Base-by-base conservation (phyloP, 768 basidiomycete genomes). In the Asterophora parasitica region DNA sequence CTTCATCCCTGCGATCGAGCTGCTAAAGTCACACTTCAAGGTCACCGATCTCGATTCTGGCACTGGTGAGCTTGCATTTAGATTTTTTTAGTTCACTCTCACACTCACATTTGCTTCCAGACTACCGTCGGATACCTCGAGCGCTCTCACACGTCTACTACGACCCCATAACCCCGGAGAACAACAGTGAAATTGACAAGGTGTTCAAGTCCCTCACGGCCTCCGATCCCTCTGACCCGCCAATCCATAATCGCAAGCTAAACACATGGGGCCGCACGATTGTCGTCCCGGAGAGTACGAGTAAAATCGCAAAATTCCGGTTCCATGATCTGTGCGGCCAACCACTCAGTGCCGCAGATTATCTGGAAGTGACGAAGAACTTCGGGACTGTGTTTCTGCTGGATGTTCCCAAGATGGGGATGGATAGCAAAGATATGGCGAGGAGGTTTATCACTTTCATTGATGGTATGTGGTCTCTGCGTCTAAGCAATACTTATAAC, bases 361-460 rank as follows among this genome's bases (percentile, higher is more conserved):
- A 98, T 65, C 63, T 99, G 32, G 92, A 97, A 69, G 79, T 99
- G 47, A 95, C 94, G 3, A 82, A 82, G 58, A 81, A 74, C 26
- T 99, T 96, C 62, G 76, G 78, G 23, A 95, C 92, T 11, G 72
- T 99, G 12, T 98, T 99, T 61, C 70, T 99, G 28, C 70, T 83
- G 35, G 85, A 91, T 59, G 82, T 98, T 26, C 90, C 88, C 38
- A 88, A 89, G 72, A 84, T 99, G 84, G 88, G 82, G 1, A 63
- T 97, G 54, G 76, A 80, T 45, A 77, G 82, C 62, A 94, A 96
- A 68, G 96, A 99, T 62, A 76, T 85, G 71, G 94, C 94, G 15
- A 76, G 96, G 56, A 73, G 96, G 52, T 98, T 99, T 63, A 99
- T 99, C 61, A 94, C 94, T 0, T 97, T 98, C 63, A 85, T 99